Evolutionary conservation across 169 alveolate genomes (phyloP), one percentile per base, ranked within the genome.

Genomic region (Theileria parva): DNA sequence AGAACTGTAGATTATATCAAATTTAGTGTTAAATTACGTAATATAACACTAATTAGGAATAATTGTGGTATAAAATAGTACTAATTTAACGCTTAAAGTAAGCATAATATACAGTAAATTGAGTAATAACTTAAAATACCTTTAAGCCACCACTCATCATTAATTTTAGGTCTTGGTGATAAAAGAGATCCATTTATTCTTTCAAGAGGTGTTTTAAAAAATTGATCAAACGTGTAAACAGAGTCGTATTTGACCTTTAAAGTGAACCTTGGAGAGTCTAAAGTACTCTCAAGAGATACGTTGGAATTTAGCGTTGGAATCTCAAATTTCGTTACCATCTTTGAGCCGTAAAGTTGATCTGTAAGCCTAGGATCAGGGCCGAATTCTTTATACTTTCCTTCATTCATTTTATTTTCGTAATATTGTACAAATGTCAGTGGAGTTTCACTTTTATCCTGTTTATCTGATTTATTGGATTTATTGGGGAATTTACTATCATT

Each of bases 71-170:
- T n/a, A n/a, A n/a, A n/a, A n/a, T n/a, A n/a, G n/a, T n/a, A 37
- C 48, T 37, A 37, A 37, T 6, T 37, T 37, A 37, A 59, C 13
- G 66, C 4, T 59, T 25, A 59, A 59, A 59, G 8, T 4, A 59
- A 59, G 13, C 30, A 25, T 59, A 28, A 59, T 59, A n/a, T 59
- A 28, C 4, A 5, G 34, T 25, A 25, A 25, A 25, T 9, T 21
- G 8, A 19, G 48, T 6, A 8, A 8, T n/a, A n/a, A n/a, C 13
- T 37, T 37, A 37, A 4, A 37, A 37, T 37, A 81, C 89, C 91
- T 60, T 78, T 85, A 9, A 85, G 74, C 91, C 91, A 85, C 87
- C 87, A 77, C 44, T 85, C 91, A 44, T 69, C 61, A 23, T 23
- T 48, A 1, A 85, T 21, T 23, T 67, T 57, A 11, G 87, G 80